phyloP scores from a whole-genome alignment of 108 stramenopile genomes.

The Cafeteria roenbergensis region DNA sequence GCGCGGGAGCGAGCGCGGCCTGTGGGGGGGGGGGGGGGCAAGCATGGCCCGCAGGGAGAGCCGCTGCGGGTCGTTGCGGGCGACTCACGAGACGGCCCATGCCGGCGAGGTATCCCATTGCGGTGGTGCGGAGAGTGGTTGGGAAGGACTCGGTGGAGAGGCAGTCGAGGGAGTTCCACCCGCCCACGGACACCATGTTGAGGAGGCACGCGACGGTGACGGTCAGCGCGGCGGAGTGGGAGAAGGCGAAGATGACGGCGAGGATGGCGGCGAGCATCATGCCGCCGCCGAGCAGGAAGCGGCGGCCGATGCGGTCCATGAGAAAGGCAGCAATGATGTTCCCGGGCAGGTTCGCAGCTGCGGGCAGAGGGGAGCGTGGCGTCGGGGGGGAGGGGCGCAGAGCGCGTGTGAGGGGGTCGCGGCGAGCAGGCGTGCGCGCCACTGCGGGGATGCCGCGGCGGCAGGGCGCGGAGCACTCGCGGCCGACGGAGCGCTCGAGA shows the following conservation, averaged over 20 bases:
- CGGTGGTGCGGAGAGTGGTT: conserved; percentile 22
- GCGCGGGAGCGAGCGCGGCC: too few relatives aligned
- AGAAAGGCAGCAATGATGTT: conserved; percentile 12
- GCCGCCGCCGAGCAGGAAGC: conserved; percentile 12
- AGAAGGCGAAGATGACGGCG: conserved; percentile 29
- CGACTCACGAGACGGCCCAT: conserved; percentile 28
- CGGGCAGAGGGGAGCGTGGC: too few relatives aligned
- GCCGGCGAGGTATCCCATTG: conserved; percentile 31
- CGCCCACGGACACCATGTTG: conserved; percentile 31
- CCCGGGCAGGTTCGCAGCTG: conserved; percentile 40
- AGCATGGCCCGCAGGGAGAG: too few relatives aligned
- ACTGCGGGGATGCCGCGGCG: too few relatives aligned
- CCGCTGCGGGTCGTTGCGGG: too few relatives aligned
- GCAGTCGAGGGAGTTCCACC: conserved; percentile 34
- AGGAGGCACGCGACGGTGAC: conserved; percentile 27
- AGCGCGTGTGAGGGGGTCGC: too few relatives aligned
- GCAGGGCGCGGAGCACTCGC: too few relatives aligned
- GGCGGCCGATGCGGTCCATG: conserved; percentile 24
- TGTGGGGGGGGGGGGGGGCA: too few relatives aligned
- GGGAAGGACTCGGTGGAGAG: conserved; percentile 34
- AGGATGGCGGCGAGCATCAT: conserved; percentile 27
- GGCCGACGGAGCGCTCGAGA: too few relatives aligned
- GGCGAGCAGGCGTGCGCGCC: too few relatives aligned
- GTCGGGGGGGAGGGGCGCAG: too few relatives aligned
- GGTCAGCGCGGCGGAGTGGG: conserved; percentile 17